phyloP scores from a whole-genome alignment of 768 basidiomycete genomes.

The Neoboletus subvelutipes region DNA sequence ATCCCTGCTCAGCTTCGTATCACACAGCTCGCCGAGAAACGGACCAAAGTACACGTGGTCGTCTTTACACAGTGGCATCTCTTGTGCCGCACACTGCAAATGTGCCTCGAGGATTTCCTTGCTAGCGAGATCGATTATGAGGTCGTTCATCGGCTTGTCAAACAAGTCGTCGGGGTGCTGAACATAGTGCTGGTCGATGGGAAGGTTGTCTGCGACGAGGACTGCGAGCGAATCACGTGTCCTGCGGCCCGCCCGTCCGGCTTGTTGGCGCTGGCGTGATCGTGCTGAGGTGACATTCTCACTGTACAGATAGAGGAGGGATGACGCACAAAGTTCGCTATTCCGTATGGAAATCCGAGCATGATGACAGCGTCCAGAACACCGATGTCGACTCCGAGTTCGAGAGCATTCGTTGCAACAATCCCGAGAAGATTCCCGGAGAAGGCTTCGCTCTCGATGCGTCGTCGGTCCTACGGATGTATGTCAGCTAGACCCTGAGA shows the following conservation, averaged over 20 bases:
- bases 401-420: slow-evolving; percentile 86
- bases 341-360: slow-evolving; percentile 76
- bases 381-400: slow-evolving; percentile 90
- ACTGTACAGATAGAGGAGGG: not conserved
- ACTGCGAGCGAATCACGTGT: slow-evolving; percentile 77
- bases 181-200: slow-evolving; percentile 75
- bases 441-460: slow-evolving; percentile 86
- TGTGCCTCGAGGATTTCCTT: slow-evolving; percentile 62
- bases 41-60: too few species aligned
- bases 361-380: slow-evolving; percentile 87
- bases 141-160: slow-evolving; percentile 56
- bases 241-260: slow-evolving; percentile 82
- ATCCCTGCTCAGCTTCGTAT: too few species aligned
- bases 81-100: slow-evolving; percentile 82
- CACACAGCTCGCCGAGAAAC: too few species aligned
- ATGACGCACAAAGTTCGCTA: slow-evolving; percentile 74
- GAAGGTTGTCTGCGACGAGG: slow-evolving; percentile 64
- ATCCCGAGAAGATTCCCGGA: slow-evolving; percentile 81
- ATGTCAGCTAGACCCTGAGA: not conserved
- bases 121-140: slow-evolving; percentile 52
- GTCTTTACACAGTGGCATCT: slow-evolving; percentile 70
- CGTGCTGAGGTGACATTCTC: too few species aligned
- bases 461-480: slow-evolving; percentile 63
- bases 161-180: slow-evolving; percentile 70
- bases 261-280: slow-evolving; percentile 85